These are phyloP conservation scores for Candida sp. DNA, from an alignment of 1,139 yeast species.

Conservation along the genomic window DNA sequence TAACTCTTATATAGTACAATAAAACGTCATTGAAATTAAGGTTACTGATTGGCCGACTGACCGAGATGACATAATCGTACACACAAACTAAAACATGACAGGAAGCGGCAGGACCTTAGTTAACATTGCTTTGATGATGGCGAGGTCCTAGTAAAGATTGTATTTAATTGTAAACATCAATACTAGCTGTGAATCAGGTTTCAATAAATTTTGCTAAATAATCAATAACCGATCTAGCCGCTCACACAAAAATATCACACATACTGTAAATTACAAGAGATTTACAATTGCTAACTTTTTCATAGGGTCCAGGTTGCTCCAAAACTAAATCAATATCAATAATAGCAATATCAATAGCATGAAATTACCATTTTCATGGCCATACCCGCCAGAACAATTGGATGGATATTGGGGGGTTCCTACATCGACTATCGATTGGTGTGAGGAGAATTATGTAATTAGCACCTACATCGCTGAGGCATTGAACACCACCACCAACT, in stretches of 20 bases:
- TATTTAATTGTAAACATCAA: too few species aligned
- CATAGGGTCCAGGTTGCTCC: too few species aligned
- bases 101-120: background rate
- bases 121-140: background rate
- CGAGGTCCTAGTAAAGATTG: background rate
- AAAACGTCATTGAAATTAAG: background rate
- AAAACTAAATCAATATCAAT: too few species aligned
- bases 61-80: background rate
- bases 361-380: slow-evolving; percentile 43
- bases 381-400: slow-evolving; percentile 42
- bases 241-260: too few species aligned
- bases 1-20: too few species aligned
- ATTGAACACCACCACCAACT: slow-evolving; percentile 76
- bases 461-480: slow-evolving; percentile 87
- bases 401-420: slow-evolving; percentile 49
- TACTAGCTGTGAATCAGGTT: background rate
- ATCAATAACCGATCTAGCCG: background rate
- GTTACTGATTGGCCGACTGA: background rate
- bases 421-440: slow-evolving; percentile 88
- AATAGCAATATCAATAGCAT: background rate
- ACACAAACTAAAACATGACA: background rate
- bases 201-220: too few species aligned
- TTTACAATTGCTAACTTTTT: too few species aligned
- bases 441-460: slow-evolving; percentile 92
- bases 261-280: too few species aligned